Evolutionary conservation across 352 stramenopile species (phyloP), one percentile per base, ranked within the genome.

Genomic region (Globisporangium solare): DNA sequence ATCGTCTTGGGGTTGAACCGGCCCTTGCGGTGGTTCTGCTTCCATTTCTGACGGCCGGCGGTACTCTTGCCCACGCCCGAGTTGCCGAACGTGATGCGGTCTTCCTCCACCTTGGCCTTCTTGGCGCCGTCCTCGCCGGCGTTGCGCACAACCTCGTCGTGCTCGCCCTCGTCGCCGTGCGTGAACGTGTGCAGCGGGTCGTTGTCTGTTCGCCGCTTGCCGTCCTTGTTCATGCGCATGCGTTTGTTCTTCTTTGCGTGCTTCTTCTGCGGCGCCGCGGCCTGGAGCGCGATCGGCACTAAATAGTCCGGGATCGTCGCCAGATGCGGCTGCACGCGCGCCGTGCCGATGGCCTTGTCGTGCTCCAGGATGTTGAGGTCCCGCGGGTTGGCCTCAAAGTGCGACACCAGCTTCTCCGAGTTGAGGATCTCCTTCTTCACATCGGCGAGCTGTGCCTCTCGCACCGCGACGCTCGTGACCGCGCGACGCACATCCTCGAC

Each of bases 371-470:
- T 80, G 64, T 96, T 94, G 20, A 97, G 68, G 56, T 97, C 89
- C 39, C 92, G 86, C 27, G 97, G 97, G 69, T 99, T 99, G 39
- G 97, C 92, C 59, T 98, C 85, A 73, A 99, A 99, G 74, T 99
- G 96, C 55, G 79, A 84, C 64, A 95, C 81, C 1, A 99, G 77
- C 60, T 97, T 94, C 48, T 98, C 89, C 7, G 91, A 99, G 77
- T 99, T 99, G 2, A 99, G 67, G 60, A 99, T 98, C 69, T 99
- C 97, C 41, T 97, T 96, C 74, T 97, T 97, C 5, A 99, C 74
- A 64, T 99, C 97, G 7, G 89, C 87, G 15, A 97, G 83, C 63
- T 98, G 88, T 13, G 93, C 89, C 66, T 99, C 97, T 17, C 88
- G 81, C n/a, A 99, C 86, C 6, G 91, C 86, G 8, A 96, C 86